Evolutionary conservation across 129 eudicot genomes (phyloP), one percentile per base, ranked within the genome.

Genomic region (Flaveria sonorensis): DNA sequence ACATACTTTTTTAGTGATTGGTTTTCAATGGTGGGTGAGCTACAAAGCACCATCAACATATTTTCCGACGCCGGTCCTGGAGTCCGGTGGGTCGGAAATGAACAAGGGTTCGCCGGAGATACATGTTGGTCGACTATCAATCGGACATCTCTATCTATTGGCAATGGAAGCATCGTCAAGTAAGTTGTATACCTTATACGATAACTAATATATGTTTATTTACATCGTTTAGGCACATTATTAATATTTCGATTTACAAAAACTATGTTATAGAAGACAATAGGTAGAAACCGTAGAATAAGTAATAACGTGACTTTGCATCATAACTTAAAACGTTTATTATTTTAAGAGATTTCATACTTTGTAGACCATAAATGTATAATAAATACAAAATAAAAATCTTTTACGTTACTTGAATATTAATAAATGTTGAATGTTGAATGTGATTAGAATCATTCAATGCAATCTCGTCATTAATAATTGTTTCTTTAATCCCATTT

Each of bases 11-110:
- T 93, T 67, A 75, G 16, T 50, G 98, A 93, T 15, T 93, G 98
- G 98, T 93, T 88, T 79, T 59, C 90, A 23, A 85, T 93, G 98
- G 95, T 84, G 81, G 81, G 74, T 52, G 98, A 90, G 52, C 65
- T 88, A 71, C 98, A 93, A 92, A 87, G 98, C 72, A 77, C 90
- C 19, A 90, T 88, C 20, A 93, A 93, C 83, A 93, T 93, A 77
- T 90, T 93, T 63, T 90, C 98, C n/a, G 98, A 93, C 12, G 98
- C 98, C 10, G 96, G 98, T 39, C 96, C 98, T 15, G 89, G 82
- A 32, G 87, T 90, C 20, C 83, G 98, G 68, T 93, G 98, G 98
- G 95, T 88, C 75, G 96, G 98, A 68, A 85, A 90, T 46, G 98
- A 93, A 78, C 52, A 76, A 0, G 98, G 96, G 26, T 88, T 68